Evolutionary conservation across 108 stramenopile species (phyloP), one percentile per base, ranked within the genome.

Genomic region (Stephanodiscus minutulus): DNA sequence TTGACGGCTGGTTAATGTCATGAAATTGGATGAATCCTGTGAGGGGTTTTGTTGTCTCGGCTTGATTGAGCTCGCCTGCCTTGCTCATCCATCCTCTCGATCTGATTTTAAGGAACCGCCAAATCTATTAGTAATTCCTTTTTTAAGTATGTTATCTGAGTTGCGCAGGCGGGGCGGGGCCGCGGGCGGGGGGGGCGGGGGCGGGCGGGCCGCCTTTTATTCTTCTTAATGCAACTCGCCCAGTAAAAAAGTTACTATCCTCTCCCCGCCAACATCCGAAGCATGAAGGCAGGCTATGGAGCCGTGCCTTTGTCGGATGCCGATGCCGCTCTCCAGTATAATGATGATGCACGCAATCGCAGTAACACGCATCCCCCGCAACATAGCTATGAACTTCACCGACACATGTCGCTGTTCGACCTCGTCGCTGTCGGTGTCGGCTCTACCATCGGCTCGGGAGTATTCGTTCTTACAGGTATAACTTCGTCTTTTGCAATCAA

Each of bases 371-470:
- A 44, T 44, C 43, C 3, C 52, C 52, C 24, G 10, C 52, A 53
- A 21, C 22, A 24, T 28, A n/a, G 35, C 52, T 13, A 25, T 53
- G 66, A 68, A 29, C 66, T 77, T 9, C 68, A 69, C 27, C 74
- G 80, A 18, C 80, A 81, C 22, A 53, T 81, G 39, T 58, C 72
- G 21, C 69, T 88, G 43, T 83, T 79, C 55, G 87, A 88, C 56
- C 82, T 88, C 17, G 63, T 86, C 22, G 79, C 68, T 11, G 28
- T 88, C 7, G 87, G 87, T 1, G 70, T 78, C 7, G 82, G 82
- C 1, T 79, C 72, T 0, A 84, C 83, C 11, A 57, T 84, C 12
- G 83, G 83, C 4, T 50, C 65, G 62, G 88, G 88, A 31, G 82
- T 88, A 20, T 88, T 87, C 28, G 88, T 88, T 7, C 43, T 44